Conservation (phyloP, 2,329 filamentous ascomycete species). For the Cercospora sp. region DNA sequence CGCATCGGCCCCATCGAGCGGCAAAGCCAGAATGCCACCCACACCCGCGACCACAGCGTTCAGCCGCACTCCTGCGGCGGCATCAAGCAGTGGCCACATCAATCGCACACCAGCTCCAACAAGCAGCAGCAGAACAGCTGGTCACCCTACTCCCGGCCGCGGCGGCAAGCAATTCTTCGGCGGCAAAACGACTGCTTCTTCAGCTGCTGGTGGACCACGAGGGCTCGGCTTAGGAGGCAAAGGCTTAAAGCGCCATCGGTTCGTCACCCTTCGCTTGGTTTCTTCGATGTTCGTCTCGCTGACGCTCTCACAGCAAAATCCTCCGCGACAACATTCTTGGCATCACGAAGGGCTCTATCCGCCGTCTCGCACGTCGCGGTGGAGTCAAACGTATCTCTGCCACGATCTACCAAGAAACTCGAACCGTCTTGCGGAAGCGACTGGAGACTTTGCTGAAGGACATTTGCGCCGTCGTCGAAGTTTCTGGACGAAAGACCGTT, state of each 20-base stretch:
- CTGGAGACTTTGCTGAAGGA: constrained; percentile 52
- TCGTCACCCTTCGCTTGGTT: constrained; percentile 61
- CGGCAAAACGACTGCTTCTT: constrained; percentile 12
- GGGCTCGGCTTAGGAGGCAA: constrained; percentile 17
- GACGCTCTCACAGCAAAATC: constrained; percentile 68
- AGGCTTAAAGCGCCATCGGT: constrained; percentile 32
- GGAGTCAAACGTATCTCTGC: constrained; percentile 73
- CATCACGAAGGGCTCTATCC: constrained; percentile 72
- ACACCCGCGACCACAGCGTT: background rate
- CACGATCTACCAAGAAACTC: constrained; percentile 62
- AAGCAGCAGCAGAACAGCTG: background rate
- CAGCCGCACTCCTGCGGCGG: background rate
- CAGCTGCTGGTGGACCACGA: background rate
- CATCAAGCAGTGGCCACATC: background rate
- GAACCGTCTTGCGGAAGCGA: constrained; percentile 55
- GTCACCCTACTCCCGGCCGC: background rate
- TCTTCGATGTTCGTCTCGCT: constrained; percentile 41
- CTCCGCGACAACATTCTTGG: constrained; percentile 98
- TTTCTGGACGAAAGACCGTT: constrained; percentile 56
- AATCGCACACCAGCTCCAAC: background rate
- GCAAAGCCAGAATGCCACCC: background rate
- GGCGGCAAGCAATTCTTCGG: background rate
- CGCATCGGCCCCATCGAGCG: background rate
- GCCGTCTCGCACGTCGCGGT: constrained; percentile 72
- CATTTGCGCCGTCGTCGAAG: constrained; percentile 29